phyloP scores from a whole-genome alignment of 139 green algal species.

The Haematococcus sp. region DNA sequence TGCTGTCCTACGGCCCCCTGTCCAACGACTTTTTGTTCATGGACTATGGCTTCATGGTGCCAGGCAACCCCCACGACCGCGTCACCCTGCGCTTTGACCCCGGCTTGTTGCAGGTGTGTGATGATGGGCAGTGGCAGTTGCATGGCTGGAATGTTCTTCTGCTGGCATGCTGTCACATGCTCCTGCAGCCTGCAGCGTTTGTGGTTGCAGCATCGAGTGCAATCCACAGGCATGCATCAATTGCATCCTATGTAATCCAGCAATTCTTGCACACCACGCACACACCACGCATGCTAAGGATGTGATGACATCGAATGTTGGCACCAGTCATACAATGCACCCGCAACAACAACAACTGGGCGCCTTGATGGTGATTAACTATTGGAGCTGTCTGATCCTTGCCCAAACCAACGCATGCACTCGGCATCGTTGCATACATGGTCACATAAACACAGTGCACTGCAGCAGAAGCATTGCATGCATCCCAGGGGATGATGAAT shows the following conservation, averaged over 20 bases:
- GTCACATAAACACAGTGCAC: background rate
- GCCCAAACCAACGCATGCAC: background rate
- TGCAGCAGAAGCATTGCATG: background rate
- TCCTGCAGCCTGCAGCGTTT: no score
- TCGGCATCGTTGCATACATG: background rate
- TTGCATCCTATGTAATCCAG: no score
- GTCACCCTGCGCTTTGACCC: slow-evolving; percentile 76
- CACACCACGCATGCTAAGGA: background rate
- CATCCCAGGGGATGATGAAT: slow-evolving; percentile 7
- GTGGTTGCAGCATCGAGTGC: no score
- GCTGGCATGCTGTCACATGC: background rate
- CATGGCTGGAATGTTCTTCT: background rate
- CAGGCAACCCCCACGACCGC: slow-evolving; percentile 70
- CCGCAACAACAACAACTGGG: slow-evolving; percentile 8
- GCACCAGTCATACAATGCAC: slow-evolving; percentile 23
- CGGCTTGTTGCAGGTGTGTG: slow-evolving; percentile 51
- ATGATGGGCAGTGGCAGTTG: background rate
- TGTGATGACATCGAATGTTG: slow-evolving; percentile 16
- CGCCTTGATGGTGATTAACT: background rate
- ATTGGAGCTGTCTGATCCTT: slow-evolving; percentile 43
- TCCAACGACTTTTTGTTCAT: slow-evolving; percentile 87
- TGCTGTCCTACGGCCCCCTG: slow-evolving; percentile 79
- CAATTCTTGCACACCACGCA: no score
- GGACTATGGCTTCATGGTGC: slow-evolving; percentile 88
- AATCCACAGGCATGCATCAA: no score